Evolutionary conservation across 805 yeast genomes (phyloP).

Genomic region (Saccharomycopsis fermentans): DNA sequence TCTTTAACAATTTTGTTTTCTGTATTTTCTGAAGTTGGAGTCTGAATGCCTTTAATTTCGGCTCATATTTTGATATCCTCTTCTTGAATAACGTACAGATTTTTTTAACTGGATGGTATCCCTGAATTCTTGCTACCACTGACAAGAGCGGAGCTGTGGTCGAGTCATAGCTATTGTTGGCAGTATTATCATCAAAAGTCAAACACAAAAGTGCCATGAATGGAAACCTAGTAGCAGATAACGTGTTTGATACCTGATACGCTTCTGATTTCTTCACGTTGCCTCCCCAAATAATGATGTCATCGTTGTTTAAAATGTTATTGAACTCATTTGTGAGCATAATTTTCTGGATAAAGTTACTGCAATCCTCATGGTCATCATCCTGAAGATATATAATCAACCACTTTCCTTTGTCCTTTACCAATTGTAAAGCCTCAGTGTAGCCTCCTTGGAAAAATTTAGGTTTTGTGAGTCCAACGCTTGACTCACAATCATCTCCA

Average conservation of each 20-base stretch:
- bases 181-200: conserved; percentile 41
- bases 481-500: conserved; percentile 6
- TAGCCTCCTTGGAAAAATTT: conserved; percentile 63
- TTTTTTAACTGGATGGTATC: conserved; percentile 34
- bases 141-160: conserved; percentile 47
- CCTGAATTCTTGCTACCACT: conserved; percentile 54
- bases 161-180: conserved; percentile 45
- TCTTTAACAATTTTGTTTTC: conserved; percentile 42
- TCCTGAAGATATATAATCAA: conserved; percentile 65
- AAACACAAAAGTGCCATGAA: conserved; percentile 67
- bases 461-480: conserved; percentile 13
- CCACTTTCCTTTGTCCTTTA: conserved; percentile 63
- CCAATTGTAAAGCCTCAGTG: conserved; percentile 62
- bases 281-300: conserved; percentile 79
- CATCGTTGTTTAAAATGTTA: conserved; percentile 36
- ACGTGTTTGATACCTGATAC: conserved; percentile 66
- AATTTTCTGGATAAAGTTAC: conserved; percentile 42
- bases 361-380: conserved; percentile 55
- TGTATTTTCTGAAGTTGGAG: conserved; percentile 45
- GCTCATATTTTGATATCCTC: conserved; percentile 48
- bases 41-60: conserved; percentile 49
- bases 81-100: conserved; percentile 35
- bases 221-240: conserved; percentile 70
- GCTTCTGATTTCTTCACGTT: conserved; percentile 75
- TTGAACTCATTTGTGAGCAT: conserved; percentile 43